These are phyloP conservation scores for Diaporthe batatas DNA, from an alignment of 2,329 filamentous ascomycete genomes.

Conservation along the genomic window DNA sequence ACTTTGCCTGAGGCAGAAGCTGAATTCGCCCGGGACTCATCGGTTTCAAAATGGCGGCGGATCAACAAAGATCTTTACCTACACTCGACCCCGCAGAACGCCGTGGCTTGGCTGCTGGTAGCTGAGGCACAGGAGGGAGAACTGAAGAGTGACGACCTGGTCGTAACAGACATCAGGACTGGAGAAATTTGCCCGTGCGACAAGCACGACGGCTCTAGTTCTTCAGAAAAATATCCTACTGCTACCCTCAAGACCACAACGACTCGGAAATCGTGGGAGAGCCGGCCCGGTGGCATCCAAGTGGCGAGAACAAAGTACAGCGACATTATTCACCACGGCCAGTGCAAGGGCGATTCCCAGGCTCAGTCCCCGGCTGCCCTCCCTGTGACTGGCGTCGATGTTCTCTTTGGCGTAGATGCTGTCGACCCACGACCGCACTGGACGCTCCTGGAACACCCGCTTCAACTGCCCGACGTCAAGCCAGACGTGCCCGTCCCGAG, in stretches of 20 bases:
- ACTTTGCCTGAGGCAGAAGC: too few relatives aligned
- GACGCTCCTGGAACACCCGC: slow-evolving; percentile 51
- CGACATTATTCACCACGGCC: too few relatives aligned
- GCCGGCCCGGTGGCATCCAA: slow-evolving; percentile 75
- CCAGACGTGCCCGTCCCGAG: slow-evolving; percentile 52
- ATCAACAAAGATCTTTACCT: slow-evolving; percentile 78
- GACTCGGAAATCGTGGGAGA: slow-evolving; percentile 66
- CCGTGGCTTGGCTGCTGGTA: slow-evolving; percentile 74
- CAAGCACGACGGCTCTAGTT: too few relatives aligned
- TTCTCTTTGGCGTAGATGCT: slow-evolving; percentile 70
- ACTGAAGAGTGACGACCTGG: slow-evolving; percentile 68
- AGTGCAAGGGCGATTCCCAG: too few relatives aligned
- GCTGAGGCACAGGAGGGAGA: slow-evolving; percentile 74
- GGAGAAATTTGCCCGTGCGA: slow-evolving; percentile 64
- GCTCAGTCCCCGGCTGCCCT: too few relatives aligned
- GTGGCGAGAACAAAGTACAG: slow-evolving; percentile 66
- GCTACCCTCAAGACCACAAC: too few relatives aligned
- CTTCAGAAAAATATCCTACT: too few relatives aligned
- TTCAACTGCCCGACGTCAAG: slow-evolving; percentile 50
- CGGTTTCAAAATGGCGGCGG: slow-evolving; percentile 73
- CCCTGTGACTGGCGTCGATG: slow-evolving; percentile 75
- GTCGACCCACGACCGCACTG: slow-evolving; percentile 51
- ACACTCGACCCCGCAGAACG: too few relatives aligned
- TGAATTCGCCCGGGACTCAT: too few relatives aligned
- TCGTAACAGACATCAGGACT: slow-evolving; percentile 74